Conservation (phyloP, 1,284 basidiomycete genomes). For the Cystobasidiaceae sp. region DNA sequence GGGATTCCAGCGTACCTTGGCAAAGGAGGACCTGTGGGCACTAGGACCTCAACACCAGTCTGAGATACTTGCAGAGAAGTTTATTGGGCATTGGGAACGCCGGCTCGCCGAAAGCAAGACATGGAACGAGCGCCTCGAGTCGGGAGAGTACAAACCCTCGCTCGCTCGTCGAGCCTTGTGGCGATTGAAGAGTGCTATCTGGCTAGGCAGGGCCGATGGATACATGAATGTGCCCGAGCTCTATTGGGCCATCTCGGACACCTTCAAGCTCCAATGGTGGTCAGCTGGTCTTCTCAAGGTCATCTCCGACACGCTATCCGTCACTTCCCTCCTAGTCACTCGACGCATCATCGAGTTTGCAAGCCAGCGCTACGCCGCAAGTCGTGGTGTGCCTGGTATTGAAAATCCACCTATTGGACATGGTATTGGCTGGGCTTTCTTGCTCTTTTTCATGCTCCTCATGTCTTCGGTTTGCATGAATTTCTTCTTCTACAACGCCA, state of each 20-base stretch:
- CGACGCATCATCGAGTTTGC: slow-evolving; percentile 74
- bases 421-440: slow-evolving; percentile 64
- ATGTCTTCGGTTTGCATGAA: slow-evolving; percentile 57
- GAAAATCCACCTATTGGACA: slow-evolving; percentile 58
- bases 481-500: slow-evolving; percentile 59
- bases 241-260: slow-evolving; percentile 69
- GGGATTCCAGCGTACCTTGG: slow-evolving; percentile 28
- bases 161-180: slow-evolving; percentile 33
- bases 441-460: slow-evolving; percentile 64
- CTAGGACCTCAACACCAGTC: slow-evolving; percentile 11
- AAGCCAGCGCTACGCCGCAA: slow-evolving; percentile 59
- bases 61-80: slow-evolving; percentile 11
- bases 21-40: slow-evolving; percentile 32
- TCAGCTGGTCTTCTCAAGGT: slow-evolving; percentile 67
- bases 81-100: slow-evolving; percentile 10
- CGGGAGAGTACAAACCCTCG: slow-evolving; percentile 37
- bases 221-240: slow-evolving; percentile 61
- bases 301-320: slow-evolving; percentile 57
- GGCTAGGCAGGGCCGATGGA: slow-evolving; percentile 55
- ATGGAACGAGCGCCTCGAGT: slow-evolving; percentile 44
- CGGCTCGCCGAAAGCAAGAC: slow-evolving; percentile 35
- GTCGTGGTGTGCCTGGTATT: slow-evolving; percentile 51
- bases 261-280: slow-evolving; percentile 79
- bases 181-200: slow-evolving; percentile 10
- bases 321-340: slow-evolving; percentile 72